Evolutionary conservation across 2,329 filamentous ascomycete species (phyloP), one percentile per base, ranked within the genome.

Genomic region (Verticillium longisporum): DNA sequence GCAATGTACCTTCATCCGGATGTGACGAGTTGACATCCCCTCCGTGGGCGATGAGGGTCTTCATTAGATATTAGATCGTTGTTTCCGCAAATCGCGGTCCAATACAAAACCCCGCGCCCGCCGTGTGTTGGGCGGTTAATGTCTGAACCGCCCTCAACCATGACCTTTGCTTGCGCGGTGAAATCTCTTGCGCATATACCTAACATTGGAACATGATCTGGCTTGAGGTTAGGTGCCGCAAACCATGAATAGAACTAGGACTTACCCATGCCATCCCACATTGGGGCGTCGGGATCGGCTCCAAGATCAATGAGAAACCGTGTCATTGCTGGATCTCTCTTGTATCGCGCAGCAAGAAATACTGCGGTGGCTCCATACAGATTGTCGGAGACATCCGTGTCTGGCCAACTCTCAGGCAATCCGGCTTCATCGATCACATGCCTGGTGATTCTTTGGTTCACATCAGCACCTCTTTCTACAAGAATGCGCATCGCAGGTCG

Each of bases 391-490:
- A 57, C n/a, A 14, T n/a, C 14, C 4, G 14, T 15, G 15, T 31
- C 21, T 36, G 37, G 36, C 56, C 56, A 57, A 15, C 13, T n/a
- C 11, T 14, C 11, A 15, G 56, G 56, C 4, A 57, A 14, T 26
- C 36, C 21, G 26, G 45, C 13, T 21, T 26, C 13, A 5, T 57
- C 91, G 73, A 98, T 98, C 50, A 99, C 88, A 73, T 92, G 87
- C 60, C 94, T 94, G 63, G 91, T 94, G 54, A 60, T 53, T 9
- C 18, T 37, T 36, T 57, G 14, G 33, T 61, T 60, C 9, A 57
- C 38, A 32, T 60, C 57, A 10, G 60, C 60, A 21, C 57, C 60
- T 3, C 54, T 32, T 18, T 55, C 53, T 32, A 59, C 14, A 15
- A 61, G 15, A 4, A 55, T 38, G 15, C 56, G 37, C 36, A 57